Percentiles rank a stretch among this genome's conserved stretches.
Evolutionary conservation across 176 grass and related monocot species (phyloP).

Genomic region (Avena eriantha): DNA sequence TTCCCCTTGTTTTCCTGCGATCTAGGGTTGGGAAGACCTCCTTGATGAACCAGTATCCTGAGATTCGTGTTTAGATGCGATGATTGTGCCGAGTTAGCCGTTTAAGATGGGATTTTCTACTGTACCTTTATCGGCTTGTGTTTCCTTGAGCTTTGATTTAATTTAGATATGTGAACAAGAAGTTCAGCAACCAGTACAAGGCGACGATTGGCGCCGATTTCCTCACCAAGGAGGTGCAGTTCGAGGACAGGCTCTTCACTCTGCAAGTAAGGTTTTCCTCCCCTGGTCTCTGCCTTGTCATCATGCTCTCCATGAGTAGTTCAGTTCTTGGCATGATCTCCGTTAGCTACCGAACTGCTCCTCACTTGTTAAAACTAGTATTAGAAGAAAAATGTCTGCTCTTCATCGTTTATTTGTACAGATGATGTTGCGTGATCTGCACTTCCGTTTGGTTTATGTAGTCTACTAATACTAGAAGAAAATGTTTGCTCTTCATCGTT

Average conservation of each 20-base stretch:
- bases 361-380: neutral
- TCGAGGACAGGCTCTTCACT: slow-evolving; percentile 89
- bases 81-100: neutral
- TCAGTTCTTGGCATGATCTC: neutral
- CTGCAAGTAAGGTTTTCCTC: slow-evolving; percentile 63
- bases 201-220: slow-evolving; percentile 98
- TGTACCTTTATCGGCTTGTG: neutral
- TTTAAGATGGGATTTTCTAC: neutral
- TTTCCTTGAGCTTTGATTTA: slow-evolving; percentile 58
- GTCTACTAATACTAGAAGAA: no score
- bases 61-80: slow-evolving; percentile 1
- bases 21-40: slow-evolving; percentile 96
- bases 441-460: no score
- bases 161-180: slow-evolving; percentile 93
- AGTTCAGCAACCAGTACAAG: slow-evolving; percentile 99
- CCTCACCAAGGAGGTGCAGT: slow-evolving; percentile 96
- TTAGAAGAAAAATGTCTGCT: neutral
- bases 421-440: no score
- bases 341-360: neutral
- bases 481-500: no score
- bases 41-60: slow-evolving; percentile 98
- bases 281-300: neutral
- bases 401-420: neutral
- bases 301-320: neutral
- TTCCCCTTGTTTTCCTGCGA: slow-evolving; percentile 26